These are phyloP conservation scores for Dothideomycetes sp. DNA, from an alignment of 2,329 filamentous ascomycete genomes.

Conservation along the genomic window DNA sequence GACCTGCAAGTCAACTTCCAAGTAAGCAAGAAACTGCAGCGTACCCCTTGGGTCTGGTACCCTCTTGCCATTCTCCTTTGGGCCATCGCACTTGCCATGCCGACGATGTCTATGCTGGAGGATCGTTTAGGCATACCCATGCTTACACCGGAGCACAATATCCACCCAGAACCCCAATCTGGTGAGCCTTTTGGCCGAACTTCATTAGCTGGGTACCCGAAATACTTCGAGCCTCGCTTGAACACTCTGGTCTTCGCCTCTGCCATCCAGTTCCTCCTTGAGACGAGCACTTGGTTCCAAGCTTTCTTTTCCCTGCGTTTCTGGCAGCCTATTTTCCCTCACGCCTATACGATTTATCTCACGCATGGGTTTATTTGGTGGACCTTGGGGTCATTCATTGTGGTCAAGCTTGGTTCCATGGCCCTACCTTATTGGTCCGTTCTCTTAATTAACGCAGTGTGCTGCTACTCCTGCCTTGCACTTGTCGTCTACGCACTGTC, in stretches of 20 bases:
- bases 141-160: conserved; percentile 28
- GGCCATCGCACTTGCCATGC: conserved; percentile 7
- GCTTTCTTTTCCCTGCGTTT: conserved; percentile 28
- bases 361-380: conserved; percentile 38
- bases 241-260: conserved; percentile 31
- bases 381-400: conserved; percentile 27
- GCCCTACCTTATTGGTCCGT: conserved; percentile 23
- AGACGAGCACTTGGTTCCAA: conserved; percentile 27
- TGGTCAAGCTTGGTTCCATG: conserved; percentile 21
- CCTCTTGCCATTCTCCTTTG: conserved; percentile 22
- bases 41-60: conserved; percentile 25
- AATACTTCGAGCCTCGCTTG: conserved; percentile 33
- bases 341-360: conserved; percentile 39
- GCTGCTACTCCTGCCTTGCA: conserved; percentile 21
- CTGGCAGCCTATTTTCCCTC: conserved; percentile 33
- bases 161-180: conserved; percentile 30
- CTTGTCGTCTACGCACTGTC: conserved; percentile 1
- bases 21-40: conserved; percentile 28
- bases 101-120: conserved; percentile 27
- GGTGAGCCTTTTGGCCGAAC: conserved; percentile 27
- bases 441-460: conserved; percentile 24
- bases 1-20: conserved; percentile 37
- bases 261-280: conserved; percentile 23
- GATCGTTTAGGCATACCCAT: conserved; percentile 28
- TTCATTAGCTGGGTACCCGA: conserved; percentile 25